Conservation (phyloP, 306 rosid genomes). For the Medicago lupulina region DNA sequence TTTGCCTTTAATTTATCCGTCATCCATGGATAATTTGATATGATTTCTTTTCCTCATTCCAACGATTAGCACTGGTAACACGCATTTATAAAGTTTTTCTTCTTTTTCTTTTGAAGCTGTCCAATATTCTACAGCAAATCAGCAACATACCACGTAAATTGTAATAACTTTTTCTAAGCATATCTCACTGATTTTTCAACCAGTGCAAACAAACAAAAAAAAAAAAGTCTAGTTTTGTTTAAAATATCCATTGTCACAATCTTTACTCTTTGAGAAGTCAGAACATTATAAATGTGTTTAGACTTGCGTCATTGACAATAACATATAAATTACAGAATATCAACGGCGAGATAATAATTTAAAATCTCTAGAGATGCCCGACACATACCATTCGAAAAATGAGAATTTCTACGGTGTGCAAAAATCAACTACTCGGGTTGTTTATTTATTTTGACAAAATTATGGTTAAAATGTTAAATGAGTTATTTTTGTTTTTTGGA, state of each 20-base stretch:
- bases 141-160: constrained; percentile 30
- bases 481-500: too few relatives aligned
- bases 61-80: neutral
- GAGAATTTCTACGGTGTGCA: neutral
- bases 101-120: neutral
- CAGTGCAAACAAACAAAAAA: neutral
- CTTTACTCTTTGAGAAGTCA: constrained; percentile 4
- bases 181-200: constrained; percentile 35
- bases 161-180: constrained; percentile 36
- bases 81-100: neutral
- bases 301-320: constrained; percentile 30
- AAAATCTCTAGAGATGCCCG: constrained; percentile 46
- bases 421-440: neutral
- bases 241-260: constrained; percentile 7
- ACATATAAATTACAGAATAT: constrained; percentile 48
- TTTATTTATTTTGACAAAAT: too few relatives aligned
- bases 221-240: constrained; percentile 29
- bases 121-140: constrained; percentile 49
- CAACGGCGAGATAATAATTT: constrained; percentile 35
- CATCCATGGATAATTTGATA: too few relatives aligned
- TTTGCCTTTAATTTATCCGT: neutral
- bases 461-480: too few relatives aligned
- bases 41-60: neutral
- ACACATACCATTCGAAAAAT: constrained; percentile 39
- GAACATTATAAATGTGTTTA: constrained; percentile 32